A percentile compares a stretch with the other conserved stretches of the same genome.
Evolutionary conservation across 2,329 filamentous ascomycete species (phyloP).

Genomic region (Thelonectria blattea): DNA sequence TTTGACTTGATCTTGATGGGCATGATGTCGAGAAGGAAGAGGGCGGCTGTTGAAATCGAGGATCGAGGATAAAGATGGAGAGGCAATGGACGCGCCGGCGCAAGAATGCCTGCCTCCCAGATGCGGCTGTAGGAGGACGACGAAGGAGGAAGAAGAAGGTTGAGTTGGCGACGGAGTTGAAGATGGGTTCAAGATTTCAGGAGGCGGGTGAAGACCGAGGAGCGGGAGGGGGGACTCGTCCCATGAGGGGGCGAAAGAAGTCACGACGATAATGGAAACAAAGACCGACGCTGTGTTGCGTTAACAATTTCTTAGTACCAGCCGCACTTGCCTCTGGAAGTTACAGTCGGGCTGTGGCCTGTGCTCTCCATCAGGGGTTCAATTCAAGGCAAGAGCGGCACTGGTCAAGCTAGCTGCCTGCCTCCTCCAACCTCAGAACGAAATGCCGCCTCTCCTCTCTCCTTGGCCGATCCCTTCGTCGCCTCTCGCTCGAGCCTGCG

Average conservation of each 20-base stretch:
- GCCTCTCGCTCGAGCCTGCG: neutral
- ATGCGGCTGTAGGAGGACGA: neutral
- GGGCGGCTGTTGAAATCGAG: neutral
- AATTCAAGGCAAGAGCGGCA: neutral
- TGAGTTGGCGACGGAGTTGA: neutral
- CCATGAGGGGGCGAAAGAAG: neutral
- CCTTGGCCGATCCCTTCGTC: too few species aligned
- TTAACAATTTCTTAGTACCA: constrained; percentile 3
- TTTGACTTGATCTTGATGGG: constrained; percentile 47
- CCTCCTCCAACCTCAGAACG: neutral
- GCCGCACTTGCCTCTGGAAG: neutral
- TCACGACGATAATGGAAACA: neutral
- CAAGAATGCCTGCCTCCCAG: neutral
- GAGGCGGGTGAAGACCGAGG: neutral
- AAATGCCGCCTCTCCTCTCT: neutral
- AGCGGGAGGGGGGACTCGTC: neutral
- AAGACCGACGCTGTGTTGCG: neutral
- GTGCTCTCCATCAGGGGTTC: neutral
- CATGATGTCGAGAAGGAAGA: constrained; percentile 34
- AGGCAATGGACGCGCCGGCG: neutral
- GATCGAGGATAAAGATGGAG: neutral
- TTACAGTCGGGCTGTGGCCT: constrained; percentile 13
- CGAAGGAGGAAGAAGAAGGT: neutral
- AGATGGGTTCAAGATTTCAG: neutral
- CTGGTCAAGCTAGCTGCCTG: neutral